Evolutionary conservation across 768 basidiomycete genomes (phyloP).

Genomic region (Mycena olivaceomarginata): DNA sequence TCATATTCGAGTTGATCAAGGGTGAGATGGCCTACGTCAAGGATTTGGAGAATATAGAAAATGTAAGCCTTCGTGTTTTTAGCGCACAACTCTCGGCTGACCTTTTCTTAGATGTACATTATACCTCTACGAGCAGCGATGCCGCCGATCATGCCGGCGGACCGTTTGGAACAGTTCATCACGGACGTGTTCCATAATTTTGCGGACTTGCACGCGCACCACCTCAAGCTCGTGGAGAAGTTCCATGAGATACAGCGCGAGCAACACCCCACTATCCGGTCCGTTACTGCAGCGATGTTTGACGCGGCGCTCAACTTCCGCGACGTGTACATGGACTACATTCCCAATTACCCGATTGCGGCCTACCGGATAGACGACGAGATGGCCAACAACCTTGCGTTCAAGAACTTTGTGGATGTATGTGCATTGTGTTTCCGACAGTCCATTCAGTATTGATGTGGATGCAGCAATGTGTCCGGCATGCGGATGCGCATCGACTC

Average conservation of each 20-base stretch:
- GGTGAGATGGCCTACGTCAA: conserved; percentile 97
- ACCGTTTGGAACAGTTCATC: conserved; percentile 86
- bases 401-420: conserved; percentile 90
- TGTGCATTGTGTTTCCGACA: conserved; percentile 45
- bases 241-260: conserved; percentile 93
- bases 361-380: conserved; percentile 93
- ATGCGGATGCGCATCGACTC: conserved; percentile 86
- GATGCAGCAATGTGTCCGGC: conserved; percentile 68
- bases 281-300: conserved; percentile 86
- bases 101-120: conserved; percentile 82
- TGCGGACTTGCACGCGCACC: conserved; percentile 83
- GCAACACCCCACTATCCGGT: conserved; percentile 86
- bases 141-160: conserved; percentile 85
- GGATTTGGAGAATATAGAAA: conserved; percentile 90
- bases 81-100: background rate
- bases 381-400: conserved; percentile 86
- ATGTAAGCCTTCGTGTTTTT: conserved; percentile 63
- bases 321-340: conserved; percentile 94
- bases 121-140: conserved; percentile 81
- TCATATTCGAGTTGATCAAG: conserved; percentile 96
- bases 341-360: conserved; percentile 94
- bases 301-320: conserved; percentile 95
- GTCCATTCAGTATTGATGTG: background rate
- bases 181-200: conserved; percentile 94
- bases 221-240: conserved; percentile 84